Conservation (phyloP, 306 rosid genomes). For the Ammopiptanthus mongolicus region DNA sequence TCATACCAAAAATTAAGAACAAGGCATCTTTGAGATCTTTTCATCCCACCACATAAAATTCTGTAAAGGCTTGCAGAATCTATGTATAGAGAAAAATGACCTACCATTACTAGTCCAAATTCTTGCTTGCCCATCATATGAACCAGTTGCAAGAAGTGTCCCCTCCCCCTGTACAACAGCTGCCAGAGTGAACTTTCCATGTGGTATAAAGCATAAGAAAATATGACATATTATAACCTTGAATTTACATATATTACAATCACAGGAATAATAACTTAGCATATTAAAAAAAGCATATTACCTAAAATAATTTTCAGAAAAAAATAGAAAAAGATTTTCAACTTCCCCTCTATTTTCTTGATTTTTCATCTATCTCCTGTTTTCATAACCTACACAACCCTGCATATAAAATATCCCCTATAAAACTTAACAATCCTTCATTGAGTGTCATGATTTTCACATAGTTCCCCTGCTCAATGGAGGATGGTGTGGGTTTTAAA, state of each 20-base stretch:
- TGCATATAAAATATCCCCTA: not conserved
- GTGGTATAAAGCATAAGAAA: not conserved
- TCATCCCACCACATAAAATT: not conserved
- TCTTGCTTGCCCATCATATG: slow-evolving; percentile 97
- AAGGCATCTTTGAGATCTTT: slow-evolving; percentile 5
- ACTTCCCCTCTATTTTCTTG: not conserved
- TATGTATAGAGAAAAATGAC: slow-evolving; percentile 7
- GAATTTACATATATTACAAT: not conserved
- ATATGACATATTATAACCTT: not conserved
- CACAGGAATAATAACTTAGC: not conserved
- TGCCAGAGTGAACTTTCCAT: not conserved
- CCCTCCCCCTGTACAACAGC: slow-evolving; percentile 65
- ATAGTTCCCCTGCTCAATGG: not conserved
- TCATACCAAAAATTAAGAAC: not conserved
- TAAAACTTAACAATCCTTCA: not conserved
- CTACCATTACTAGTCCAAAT: slow-evolving; percentile 81
- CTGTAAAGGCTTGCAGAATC: not conserved
- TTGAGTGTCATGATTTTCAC: not conserved
- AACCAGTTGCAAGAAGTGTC: slow-evolving; percentile 93
- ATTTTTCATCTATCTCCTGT: not conserved
- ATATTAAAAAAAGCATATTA: not conserved
- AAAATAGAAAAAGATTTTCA: not conserved
- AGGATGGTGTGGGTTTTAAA: not conserved
- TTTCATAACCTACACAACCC: not conserved
- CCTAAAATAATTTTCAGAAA: not conserved